Evolutionary conservation across 768 basidiomycete genomes (phyloP).

Genomic region (Hemileccinum impolitum): DNA sequence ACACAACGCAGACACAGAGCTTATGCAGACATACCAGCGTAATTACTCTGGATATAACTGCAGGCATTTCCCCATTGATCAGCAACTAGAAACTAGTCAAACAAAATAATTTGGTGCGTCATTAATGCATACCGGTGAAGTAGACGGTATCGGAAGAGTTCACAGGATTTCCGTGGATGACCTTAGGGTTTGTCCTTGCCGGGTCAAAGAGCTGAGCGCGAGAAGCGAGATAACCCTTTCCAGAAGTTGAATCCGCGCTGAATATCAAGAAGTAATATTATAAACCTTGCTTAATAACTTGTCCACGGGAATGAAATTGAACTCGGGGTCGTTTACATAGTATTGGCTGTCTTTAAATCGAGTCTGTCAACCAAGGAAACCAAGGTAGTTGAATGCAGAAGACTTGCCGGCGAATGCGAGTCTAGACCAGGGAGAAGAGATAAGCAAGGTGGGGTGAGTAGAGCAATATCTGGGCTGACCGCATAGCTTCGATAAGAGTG

Average conservation of each 20-base stretch:
- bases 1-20: not conserved
- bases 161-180: conserved; percentile 76
- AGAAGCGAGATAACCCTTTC: conserved; percentile 75
- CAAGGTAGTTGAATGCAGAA: not conserved
- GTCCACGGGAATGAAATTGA: conserved; percentile 72
- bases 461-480: conserved; percentile 40
- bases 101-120: not conserved
- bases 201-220: conserved; percentile 82
- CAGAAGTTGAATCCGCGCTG: not conserved
- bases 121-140: conserved; percentile 64
- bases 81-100: conserved; percentile 45
- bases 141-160: conserved; percentile 93
- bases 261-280: not conserved
- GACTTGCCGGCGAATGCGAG: conserved; percentile 70
- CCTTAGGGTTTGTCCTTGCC: conserved; percentile 54
- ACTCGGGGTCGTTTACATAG: conserved; percentile 90
- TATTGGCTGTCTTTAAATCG: conserved; percentile 65
- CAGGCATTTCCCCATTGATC: conserved; percentile 90
- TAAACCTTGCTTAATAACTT: conserved; percentile 80
- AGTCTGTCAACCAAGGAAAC: not conserved
- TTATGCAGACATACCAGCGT: conserved; percentile 51
- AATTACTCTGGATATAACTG: conserved; percentile 88
- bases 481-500: conserved; percentile 77
- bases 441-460: conserved; percentile 1
- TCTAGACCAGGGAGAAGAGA: conserved; percentile 27